Evolutionary conservation across 2,329 filamentous ascomycete genomes (phyloP), one percentile per base, ranked within the genome.

Genomic region (Exophiala alcalophila): DNA sequence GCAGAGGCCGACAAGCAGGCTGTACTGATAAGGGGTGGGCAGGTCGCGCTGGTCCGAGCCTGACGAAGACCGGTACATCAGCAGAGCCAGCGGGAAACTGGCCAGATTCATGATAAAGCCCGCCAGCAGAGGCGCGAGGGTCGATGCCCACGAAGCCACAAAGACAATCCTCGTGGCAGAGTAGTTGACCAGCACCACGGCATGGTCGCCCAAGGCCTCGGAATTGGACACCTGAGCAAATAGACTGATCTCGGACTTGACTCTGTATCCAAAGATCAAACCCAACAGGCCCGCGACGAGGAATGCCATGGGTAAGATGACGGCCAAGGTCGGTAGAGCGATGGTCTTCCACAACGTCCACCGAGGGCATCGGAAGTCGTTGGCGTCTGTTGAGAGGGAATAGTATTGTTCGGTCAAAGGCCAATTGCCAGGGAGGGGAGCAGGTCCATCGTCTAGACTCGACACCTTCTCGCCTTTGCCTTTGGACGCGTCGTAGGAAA

Each of bases 1-100:
- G 24, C 47, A 48, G 19, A 54, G 44, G 10, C 52, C 52, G 7
- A 56, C 43, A 4, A 56, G 44, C 12, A 56, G 41, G 20, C 46
- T 53, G 38, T 53, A 47, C 27, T 56, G 53, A 31, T 54, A 56
- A 2, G 53, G 53, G 5, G 53, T 54, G 9, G 53, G 52, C 4
- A 56, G 39, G 15, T 44, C 36, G 12, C 40, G 42, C 19, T 55
- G 43, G 4, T 48, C 33, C 5, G 25, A 16, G 9, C 35, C 28
- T 7, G 28, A 43, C 15, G 44, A 47, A 20, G 47, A 43, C 7
- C 36, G 40, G 27, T 40, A 49, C 46, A 49, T 53, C 16, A 33
- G 28, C 8, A 42, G 40, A 20, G 41, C 44, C 24, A 19, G 36
- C 19, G 29, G 44, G 18, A 49, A 48, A 27, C 44, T 45, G 18